Conservation (phyloP, 1,139 yeast species). For the Meyerozyma athensensis region DNA sequence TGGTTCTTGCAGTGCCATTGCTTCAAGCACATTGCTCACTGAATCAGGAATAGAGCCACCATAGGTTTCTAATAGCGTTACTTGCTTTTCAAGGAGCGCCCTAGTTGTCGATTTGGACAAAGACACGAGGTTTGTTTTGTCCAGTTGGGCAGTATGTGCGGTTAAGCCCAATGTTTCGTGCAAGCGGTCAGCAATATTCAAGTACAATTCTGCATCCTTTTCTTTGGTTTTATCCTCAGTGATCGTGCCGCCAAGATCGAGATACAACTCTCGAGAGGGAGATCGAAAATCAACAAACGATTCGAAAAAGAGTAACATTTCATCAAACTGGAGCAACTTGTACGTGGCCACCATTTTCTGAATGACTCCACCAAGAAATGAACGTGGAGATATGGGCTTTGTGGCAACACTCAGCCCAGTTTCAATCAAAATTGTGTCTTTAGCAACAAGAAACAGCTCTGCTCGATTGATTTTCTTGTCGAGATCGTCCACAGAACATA, state of each 20-base stretch:
- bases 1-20: constrained; percentile 41
- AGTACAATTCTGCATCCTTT: constrained; percentile 14
- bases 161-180: constrained; percentile 17
- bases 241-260: constrained; percentile 18
- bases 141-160: constrained; percentile 14
- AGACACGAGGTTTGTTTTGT: constrained; percentile 19
- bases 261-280: constrained; percentile 21
- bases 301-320: constrained; percentile 47
- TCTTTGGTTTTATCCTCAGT: constrained; percentile 5
- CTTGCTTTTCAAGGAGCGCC: constrained; percentile 50
- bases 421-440: constrained; percentile 8
- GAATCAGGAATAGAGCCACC: constrained; percentile 50
- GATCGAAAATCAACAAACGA: constrained; percentile 51
- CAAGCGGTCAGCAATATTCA: constrained; percentile 20
- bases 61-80: constrained; percentile 48
- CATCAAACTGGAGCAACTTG: constrained; percentile 56
- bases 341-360: constrained; percentile 42
- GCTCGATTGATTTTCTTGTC: constrained; percentile 18
- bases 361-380: constrained; percentile 35
- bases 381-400: constrained; percentile 25
- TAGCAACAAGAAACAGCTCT: constrained; percentile 5
- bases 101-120: constrained; percentile 53
- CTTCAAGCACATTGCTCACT: constrained; percentile 38
- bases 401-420: constrained; percentile 6
- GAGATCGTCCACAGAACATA: constrained; percentile 33